These are phyloP conservation scores for Dunaliella sp. DNA, from an alignment of 139 green algal species.

Conservation along the genomic window DNA sequence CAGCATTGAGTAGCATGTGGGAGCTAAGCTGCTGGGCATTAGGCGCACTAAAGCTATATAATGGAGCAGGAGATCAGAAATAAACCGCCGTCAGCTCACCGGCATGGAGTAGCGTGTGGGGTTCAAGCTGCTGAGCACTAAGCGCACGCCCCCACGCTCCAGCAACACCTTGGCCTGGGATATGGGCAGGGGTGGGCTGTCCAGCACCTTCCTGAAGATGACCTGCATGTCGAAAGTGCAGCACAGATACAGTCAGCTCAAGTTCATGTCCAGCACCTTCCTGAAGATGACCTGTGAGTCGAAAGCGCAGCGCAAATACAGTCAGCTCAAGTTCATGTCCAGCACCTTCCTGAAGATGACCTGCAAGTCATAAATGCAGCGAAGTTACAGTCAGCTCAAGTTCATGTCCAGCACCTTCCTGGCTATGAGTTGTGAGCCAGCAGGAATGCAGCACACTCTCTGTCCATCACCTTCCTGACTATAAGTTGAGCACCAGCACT, in stretches of 20 bases:
- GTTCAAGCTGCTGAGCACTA: not conserved
- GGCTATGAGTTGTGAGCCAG: too few relatives aligned
- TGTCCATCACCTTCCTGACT: too few relatives aligned
- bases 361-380: not conserved
- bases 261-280: not conserved
- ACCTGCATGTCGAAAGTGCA: not conserved
- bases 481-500: too few relatives aligned
- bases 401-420: not conserved
- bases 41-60: not conserved
- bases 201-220: not conserved
- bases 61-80: too few relatives aligned
- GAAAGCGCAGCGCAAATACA: not conserved
- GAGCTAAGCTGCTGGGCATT: not conserved
- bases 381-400: not conserved
- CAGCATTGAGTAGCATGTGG: not conserved
- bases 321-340: not conserved
- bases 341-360: not conserved
- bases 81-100: too few relatives aligned
- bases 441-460: too few relatives aligned
- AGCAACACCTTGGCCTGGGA: not conserved
- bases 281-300: not conserved
- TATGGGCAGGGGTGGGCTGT: not conserved
- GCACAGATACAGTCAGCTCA: not conserved
- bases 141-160: not conserved
- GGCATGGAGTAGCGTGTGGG: not conserved